These are phyloP conservation scores for Nemania sp. DNA, from an alignment of 2,329 filamentous ascomycete species.

Conservation along the genomic window DNA sequence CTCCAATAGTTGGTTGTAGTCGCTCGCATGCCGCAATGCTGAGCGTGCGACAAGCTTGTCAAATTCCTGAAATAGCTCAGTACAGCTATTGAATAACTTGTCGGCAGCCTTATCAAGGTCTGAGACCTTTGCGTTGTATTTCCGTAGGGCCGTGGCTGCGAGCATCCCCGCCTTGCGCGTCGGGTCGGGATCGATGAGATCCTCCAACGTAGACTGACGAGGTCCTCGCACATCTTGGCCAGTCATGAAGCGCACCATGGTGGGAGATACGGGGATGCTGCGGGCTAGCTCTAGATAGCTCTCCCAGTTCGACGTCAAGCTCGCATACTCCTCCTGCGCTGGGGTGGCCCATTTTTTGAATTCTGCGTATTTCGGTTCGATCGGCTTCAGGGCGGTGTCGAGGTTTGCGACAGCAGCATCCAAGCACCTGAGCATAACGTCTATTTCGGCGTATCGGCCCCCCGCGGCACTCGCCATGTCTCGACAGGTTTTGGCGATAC, in stretches of 20 bases:
- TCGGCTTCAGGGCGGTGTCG: conserved; percentile 71
- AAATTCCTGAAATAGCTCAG: conserved; percentile 65
- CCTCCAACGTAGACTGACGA: conserved; percentile 65
- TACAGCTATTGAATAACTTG: conserved; percentile 64
- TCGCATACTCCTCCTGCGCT: conserved; percentile 69
- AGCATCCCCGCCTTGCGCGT: conserved; percentile 73
- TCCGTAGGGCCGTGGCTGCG: conserved; percentile 60
- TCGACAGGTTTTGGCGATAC: conserved; percentile 70
- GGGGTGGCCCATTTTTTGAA: conserved; percentile 72
- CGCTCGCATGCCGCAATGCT: conserved; percentile 61
- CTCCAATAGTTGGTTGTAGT: conserved; percentile 71
- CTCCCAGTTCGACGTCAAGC: conserved; percentile 69
- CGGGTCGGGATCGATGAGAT: conserved; percentile 75
- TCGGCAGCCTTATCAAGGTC: conserved; percentile 65
- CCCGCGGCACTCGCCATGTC: conserved; percentile 65
- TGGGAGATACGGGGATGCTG: conserved; percentile 65
- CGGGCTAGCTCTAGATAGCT: conserved; percentile 67
- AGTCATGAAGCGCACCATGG: conserved; percentile 71
- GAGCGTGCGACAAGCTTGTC: conserved; percentile 61
- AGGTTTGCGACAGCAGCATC: conserved; percentile 87
- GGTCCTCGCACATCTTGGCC: conserved; percentile 50
- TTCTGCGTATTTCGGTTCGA: conserved; percentile 74
- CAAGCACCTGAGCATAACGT: conserved; percentile 77
- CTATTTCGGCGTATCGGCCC: conserved; percentile 72
- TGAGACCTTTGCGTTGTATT: conserved; percentile 63